These are phyloP conservation scores for Mucor velutinosus DNA, from an alignment of 371 early-diverging fungal species.

Conservation along the genomic window DNA sequence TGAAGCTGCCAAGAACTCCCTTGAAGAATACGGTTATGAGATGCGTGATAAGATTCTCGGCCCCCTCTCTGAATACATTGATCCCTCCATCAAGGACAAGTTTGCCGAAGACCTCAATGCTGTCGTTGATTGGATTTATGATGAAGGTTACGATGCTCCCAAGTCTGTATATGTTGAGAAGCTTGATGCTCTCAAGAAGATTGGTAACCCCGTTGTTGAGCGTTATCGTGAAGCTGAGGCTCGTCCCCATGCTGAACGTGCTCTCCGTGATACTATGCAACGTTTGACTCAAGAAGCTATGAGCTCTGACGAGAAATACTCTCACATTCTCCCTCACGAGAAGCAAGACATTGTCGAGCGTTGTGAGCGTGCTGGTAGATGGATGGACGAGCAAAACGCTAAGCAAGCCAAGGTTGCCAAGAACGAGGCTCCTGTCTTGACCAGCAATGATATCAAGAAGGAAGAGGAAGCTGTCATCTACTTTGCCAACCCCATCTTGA, in stretches of 20 bases:
- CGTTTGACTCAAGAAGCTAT: conserved; percentile 72
- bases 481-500: conserved; percentile 82
- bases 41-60: conserved; percentile 84
- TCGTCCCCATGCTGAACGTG: conserved; percentile 81
- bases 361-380: conserved; percentile 75
- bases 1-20: conserved; percentile 90
- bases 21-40: conserved; percentile 99
- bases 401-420: conserved; percentile 77
- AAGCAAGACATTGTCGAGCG: conserved; percentile 81
- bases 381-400: conserved; percentile 84
- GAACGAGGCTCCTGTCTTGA: conserved; percentile 75
- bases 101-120: conserved; percentile 73
- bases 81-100: conserved; percentile 70
- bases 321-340: conserved; percentile 88
- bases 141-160: conserved; percentile 92
- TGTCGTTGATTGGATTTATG: conserved; percentile 97
- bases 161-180: conserved; percentile 88
- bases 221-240: conserved; percentile 86
- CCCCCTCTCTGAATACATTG: conserved; percentile 73
- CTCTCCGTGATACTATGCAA: conserved; percentile 78
- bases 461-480: conserved; percentile 67
- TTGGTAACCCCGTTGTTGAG: conserved; percentile 82
- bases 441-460: conserved; percentile 71
- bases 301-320: conserved; percentile 81
- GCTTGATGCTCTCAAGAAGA: conserved; percentile 77